A percentile compares a stretch with the other conserved stretches of the same genome.
Evolutionary conservation across 768 basidiomycete species (phyloP).

Genomic region (Lactarius evosmus): DNA sequence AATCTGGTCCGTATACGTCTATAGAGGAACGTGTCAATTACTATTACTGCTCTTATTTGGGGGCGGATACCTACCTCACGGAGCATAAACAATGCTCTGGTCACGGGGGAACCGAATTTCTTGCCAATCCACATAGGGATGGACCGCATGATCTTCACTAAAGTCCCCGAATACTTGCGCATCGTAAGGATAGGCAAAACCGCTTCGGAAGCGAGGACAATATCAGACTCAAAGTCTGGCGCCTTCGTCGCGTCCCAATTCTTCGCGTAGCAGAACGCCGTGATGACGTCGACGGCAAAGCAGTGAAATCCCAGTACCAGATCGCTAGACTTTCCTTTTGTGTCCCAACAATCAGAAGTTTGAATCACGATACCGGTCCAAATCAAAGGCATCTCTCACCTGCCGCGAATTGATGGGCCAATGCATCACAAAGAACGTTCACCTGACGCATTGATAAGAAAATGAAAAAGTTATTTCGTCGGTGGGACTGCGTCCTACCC

Average conservation of each 20-base stretch:
- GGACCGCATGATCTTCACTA: background rate
- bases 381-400: background rate
- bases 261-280: constrained; percentile 6
- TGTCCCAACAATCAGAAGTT: too few species aligned
- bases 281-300: constrained; percentile 2
- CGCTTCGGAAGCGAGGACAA: background rate
- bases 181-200: background rate
- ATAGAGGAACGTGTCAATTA: background rate
- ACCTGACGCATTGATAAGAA: background rate
- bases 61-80: background rate
- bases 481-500: background rate
- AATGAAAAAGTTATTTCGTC: background rate
- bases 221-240: constrained; percentile 1
- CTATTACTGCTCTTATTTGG: background rate
- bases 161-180: background rate
- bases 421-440: constrained; percentile 1
- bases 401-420: background rate
- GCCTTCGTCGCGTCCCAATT: background rate
- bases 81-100: background rate
- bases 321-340: constrained; percentile 11
- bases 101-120: background rate
- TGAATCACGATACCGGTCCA: background rate
- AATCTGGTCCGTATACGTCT: background rate
- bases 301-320: constrained; percentile 2
- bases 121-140: background rate